These are phyloP conservation scores for Aspergillus piperis DNA, from an alignment of 2,329 filamentous ascomycete species.

Conservation along the genomic window DNA sequence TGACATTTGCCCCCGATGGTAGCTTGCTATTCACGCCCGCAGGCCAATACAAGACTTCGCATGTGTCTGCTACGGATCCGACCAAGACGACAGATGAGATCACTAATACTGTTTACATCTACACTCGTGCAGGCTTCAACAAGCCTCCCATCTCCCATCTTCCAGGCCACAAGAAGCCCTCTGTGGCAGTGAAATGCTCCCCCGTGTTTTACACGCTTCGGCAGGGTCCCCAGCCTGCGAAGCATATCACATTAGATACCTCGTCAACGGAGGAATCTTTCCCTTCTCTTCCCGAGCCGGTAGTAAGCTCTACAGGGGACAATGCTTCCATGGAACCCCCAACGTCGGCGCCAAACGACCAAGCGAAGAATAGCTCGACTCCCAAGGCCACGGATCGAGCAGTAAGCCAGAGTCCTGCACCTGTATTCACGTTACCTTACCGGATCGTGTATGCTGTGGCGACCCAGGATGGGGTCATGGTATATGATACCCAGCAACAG, in stretches of 20 bases:
- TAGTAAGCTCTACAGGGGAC: conserved; percentile 53
- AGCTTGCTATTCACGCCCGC: conserved; percentile 92
- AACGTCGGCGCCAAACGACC: conserved; percentile 47
- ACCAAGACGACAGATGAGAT: conserved; percentile 78
- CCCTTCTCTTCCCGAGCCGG: conserved; percentile 77
- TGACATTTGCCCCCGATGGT: conserved; percentile 94
- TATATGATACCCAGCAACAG: conserved; percentile 97
- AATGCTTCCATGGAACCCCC: conserved; percentile 77
- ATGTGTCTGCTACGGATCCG: conserved; percentile 66
- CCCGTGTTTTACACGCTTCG: conserved; percentile 84
- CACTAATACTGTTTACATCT: conserved; percentile 97
- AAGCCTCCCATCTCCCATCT: conserved; percentile 94
- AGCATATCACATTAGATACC: conserved; percentile 92
- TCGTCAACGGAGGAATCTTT: conserved; percentile 84
- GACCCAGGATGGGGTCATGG: conserved; percentile 88
- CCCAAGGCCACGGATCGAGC: conserved; percentile 55
- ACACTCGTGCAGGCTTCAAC: conserved; percentile 93
- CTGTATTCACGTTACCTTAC: conserved; percentile 82
- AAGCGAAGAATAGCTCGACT: conserved; percentile 56
- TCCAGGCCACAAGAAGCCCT: conserved; percentile 96
- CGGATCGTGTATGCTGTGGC: conserved; percentile 96
- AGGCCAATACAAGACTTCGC: conserved; percentile 86
- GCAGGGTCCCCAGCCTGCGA: conserved; percentile 67
- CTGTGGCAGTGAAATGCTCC: conserved; percentile 91
- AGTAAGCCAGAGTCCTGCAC: conserved; percentile 56